Percentiles rank a stretch among this genome's conserved stretches.
These are phyloP conservation scores for Populus hybrid DNA, from an alignment of 441 rosid species.

Conservation along the genomic window DNA sequence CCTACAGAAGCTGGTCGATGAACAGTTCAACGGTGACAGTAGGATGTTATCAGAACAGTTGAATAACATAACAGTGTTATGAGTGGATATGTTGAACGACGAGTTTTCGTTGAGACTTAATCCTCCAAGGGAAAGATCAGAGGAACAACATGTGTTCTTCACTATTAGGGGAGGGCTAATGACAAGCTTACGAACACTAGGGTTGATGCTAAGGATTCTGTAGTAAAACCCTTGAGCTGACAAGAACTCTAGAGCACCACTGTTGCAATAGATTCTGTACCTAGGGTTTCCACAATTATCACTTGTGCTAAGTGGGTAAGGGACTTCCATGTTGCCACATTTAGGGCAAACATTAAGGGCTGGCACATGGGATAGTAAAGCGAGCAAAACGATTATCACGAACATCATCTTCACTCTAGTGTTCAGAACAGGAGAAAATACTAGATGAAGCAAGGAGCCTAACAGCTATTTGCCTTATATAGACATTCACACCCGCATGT, in stretches of 20 bases:
- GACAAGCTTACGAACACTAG: slow-evolving; percentile 32
- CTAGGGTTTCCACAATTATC: slow-evolving; percentile 48
- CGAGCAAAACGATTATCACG: slow-evolving; percentile 20
- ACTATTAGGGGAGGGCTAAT: slow-evolving; percentile 41
- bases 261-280: slow-evolving; percentile 47
- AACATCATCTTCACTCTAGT: slow-evolving; percentile 19
- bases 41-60: slow-evolving; percentile 46
- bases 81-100: slow-evolving; percentile 55
- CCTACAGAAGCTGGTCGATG: slow-evolving; percentile 42
- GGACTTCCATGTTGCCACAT: slow-evolving; percentile 52
- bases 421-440: neutral
- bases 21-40: slow-evolving; percentile 49
- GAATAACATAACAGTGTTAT: slow-evolving; percentile 54
- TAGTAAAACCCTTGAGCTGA: slow-evolving; percentile 39
- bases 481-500: neutral
- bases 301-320: slow-evolving; percentile 55
- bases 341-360: slow-evolving; percentile 38
- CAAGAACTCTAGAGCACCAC: slow-evolving; percentile 32
- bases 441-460: slow-evolving; percentile 11
- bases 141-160: slow-evolving; percentile 35
- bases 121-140: slow-evolving; percentile 52
- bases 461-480: slow-evolving; percentile 11
- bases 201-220: slow-evolving; percentile 44
- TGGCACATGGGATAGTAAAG: slow-evolving; percentile 30
- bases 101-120: slow-evolving; percentile 39